A percentile compares a stretch with the other conserved stretches of the same genome.
Conservation (phyloP, 176 grass and related monocot genomes). For the Panicum miliaceum region DNA sequence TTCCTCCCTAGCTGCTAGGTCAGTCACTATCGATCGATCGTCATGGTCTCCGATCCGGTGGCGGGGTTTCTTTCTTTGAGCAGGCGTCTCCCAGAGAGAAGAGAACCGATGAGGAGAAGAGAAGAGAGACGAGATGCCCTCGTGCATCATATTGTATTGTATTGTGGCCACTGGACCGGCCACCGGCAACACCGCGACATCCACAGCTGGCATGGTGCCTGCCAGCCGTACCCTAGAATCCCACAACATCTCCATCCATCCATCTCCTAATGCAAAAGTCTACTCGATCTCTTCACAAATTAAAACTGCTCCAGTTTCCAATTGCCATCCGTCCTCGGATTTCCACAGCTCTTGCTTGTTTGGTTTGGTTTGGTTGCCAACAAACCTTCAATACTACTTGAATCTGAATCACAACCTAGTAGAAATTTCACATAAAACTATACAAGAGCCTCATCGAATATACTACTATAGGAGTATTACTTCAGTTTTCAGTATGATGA, state of each 20-base stretch:
- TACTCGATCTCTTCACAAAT: background rate
- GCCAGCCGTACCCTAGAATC: constrained; percentile 35
- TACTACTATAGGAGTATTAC: no score
- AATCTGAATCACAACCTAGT: background rate
- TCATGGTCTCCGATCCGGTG: background rate
- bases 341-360: background rate
- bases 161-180: background rate
- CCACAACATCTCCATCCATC: background rate
- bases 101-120: background rate
- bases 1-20: constrained; percentile 10
- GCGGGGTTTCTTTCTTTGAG: background rate
- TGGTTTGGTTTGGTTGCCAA: background rate
- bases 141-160: constrained; percentile 24
- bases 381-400: background rate
- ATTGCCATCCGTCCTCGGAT: background rate
- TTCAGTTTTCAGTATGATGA: no score
- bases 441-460: no score
- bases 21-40: background rate
- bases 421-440: no score
- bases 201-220: constrained; percentile 52
- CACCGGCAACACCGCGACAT: constrained; percentile 53
- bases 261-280: constrained; percentile 18
- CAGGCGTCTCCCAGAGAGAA: background rate
- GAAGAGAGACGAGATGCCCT: constrained; percentile 23
- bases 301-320: background rate